A percentile compares a stretch with the other conserved stretches of the same genome.
These are phyloP conservation scores for Globisporangium spiculum DNA, from an alignment of 352 stramenopile species.

Conservation along the genomic window DNA sequence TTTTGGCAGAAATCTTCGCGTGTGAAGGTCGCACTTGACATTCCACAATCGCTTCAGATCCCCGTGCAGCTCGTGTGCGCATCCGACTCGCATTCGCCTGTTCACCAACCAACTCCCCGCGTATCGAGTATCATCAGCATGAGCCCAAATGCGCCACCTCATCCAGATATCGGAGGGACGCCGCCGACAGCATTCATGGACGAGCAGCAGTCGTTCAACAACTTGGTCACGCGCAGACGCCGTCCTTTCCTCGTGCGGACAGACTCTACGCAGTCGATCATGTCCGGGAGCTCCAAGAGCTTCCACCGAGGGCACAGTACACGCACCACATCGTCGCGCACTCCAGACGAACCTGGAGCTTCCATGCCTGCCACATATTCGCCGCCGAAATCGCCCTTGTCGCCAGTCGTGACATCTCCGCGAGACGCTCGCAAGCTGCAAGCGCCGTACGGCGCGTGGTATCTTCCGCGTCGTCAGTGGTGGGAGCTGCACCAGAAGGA, in stretches of 20 bases:
- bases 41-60: conserved; percentile 19
- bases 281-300: not conserved
- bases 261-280: conserved; percentile 6
- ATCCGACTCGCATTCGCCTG: not conserved
- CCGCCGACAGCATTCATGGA: not conserved
- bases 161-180: not conserved
- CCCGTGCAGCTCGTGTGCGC: conserved; percentile 14
- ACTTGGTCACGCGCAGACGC: conserved; percentile 3
- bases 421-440: conserved; percentile 17
- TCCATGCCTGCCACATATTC: not conserved
- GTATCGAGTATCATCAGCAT: not conserved
- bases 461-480: conserved; percentile 51
- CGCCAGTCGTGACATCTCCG: conserved; percentile 3
- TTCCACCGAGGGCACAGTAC: not conserved
- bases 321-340: not conserved
- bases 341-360: not conserved
- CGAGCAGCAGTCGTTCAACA: conserved; percentile 15
- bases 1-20: conserved; percentile 48
- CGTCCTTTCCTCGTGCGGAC: conserved; percentile 4
- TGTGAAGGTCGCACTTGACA: conserved; percentile 36
- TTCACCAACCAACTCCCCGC: not conserved
- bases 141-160: not conserved
- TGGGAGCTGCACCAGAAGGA: conserved; percentile 41
- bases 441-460: conserved; percentile 53
- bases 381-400: not conserved